Base-by-base conservation (phyloP, 352 stramenopile genomes). In the Phytophthora meadii region DNA sequence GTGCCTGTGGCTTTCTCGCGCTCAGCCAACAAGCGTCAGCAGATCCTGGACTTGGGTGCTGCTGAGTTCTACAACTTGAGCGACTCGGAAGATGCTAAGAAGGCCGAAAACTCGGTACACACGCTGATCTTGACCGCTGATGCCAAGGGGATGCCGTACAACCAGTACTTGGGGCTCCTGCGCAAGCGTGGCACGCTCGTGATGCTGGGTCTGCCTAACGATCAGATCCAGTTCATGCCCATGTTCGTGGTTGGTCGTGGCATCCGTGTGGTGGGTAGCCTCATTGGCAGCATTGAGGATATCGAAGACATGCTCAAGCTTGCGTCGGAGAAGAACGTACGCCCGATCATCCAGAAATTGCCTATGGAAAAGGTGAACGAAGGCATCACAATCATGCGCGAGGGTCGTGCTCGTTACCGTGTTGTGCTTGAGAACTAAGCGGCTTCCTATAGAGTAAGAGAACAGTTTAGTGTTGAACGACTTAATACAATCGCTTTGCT, bases 291-390 rank as follows among this genome's bases (percentile, higher is more conserved):
- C 57, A 88, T 95, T 28, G 58, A 75, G 12, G 85, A 95, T 54
- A 93, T 91, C 2, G 77, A 94, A 48, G 82, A 96, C 36, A 95
- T 97, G 86, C 68, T 97, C 2, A 73, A 92, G 28, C 79, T 97
- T 15, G 95, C 89, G 14, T 77, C 74, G 0, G 61, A 84, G 36
- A 78, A 93, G 50, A 75, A 89, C 8, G 85, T 96, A 12, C 67
- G 70, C 5, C 62, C 70, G 28, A 74, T 82, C 42, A 79, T 84
- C 42, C 58, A 87, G 61, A 80, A 80, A 57, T 44, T 83, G 36
- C 66, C 79, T 2, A 82, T 85, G 72, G 46, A 48, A 25, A 69
- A 87, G 50, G 76, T 80, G 6, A 81, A 84, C 51, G 65, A 77
- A 22, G 75, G 73, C 9, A 65, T 81, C 28, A 65, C 68, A 6